Conservation (phyloP, 1,284 basidiomycete species). For the Grifola frondosa region DNA sequence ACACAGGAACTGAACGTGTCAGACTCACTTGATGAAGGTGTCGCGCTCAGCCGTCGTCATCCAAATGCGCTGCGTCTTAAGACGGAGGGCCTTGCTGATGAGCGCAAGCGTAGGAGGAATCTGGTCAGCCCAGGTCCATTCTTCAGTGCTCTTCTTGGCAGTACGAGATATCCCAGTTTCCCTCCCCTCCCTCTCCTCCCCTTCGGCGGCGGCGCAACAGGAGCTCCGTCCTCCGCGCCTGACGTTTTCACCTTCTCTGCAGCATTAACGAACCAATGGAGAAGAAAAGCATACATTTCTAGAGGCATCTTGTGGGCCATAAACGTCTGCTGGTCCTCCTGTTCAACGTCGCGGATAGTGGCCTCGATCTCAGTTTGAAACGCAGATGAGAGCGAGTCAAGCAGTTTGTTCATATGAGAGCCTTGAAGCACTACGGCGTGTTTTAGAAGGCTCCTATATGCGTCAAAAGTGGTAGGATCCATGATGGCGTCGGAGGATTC, state of each 20-base stretch:
- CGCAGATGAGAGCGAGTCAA: slow-evolving; percentile 76
- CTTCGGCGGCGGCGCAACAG: slow-evolving; percentile 43
- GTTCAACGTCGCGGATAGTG: slow-evolving; percentile 62
- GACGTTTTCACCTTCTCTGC: slow-evolving; percentile 72
- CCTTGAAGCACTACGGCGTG: slow-evolving; percentile 59
- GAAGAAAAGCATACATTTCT: slow-evolving; percentile 86
- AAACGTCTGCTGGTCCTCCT: slow-evolving; percentile 70
- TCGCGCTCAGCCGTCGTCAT: slow-evolving; percentile 82
- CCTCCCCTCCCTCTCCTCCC: slow-evolving; percentile 56
- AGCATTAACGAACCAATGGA: slow-evolving; percentile 81
- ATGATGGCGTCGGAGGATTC: slow-evolving; percentile 69
- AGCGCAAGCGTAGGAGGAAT: slow-evolving; percentile 68
- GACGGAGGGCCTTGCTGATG: slow-evolving; percentile 70
- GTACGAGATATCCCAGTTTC: slow-evolving; percentile 47
- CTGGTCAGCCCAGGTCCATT: slow-evolving; percentile 80
- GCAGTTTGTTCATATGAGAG: slow-evolving; percentile 68
- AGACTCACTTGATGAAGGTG: slow-evolving; percentile 74
- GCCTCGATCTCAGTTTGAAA: slow-evolving; percentile 70
- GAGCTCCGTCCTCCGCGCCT: slow-evolving; percentile 51
- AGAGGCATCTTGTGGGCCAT: slow-evolving; percentile 70
- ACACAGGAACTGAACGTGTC: too few species aligned
- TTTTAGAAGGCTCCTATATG: slow-evolving; percentile 78
- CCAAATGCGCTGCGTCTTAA: slow-evolving; percentile 86
- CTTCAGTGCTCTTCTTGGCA: slow-evolving; percentile 46
- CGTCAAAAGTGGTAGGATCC: slow-evolving; percentile 70